Base-by-base conservation (phyloP, 768 basidiomycete species). In the Pleurotus giganteus region DNA sequence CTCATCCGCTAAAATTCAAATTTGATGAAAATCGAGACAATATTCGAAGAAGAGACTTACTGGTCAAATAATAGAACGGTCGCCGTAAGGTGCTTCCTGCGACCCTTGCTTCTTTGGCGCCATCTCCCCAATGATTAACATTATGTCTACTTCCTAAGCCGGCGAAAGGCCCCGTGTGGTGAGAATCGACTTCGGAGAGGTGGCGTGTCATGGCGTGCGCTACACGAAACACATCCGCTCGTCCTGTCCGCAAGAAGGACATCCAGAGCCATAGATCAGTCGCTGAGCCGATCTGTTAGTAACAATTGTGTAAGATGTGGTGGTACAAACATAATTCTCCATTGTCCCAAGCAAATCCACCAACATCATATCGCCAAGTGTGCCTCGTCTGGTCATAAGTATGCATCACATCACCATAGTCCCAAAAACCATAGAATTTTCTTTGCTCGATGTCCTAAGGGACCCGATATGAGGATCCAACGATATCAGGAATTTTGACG, bases 181-280 rank as follows among this genome's bases (percentile, higher is more conserved):
- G 71, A 24, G 67, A 69, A 55, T 72, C 71, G 42, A 71, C 69
- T 54, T 74, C 72, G 0, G 71, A 70, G 21, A 72, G 58, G 49
- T 72, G 71, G 2, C 70, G 65, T 8, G 72, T 74, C 70, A 74
- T 67, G 5, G 70, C 68, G 43, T 64, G 61, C 4, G 71, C 69
- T 28, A 72, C 67, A 8, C 65, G 63, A 60, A 67, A 74, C 2
- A 74, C 56, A 37, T 74, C 72, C 1, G 66, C 68, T 17, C 71
- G 58, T 3, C 72, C 72, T n/a, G 72, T 72, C 8, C 72, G 66
- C 45, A 74, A 43, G 61, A 74, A 74, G 0, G 70, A 71, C 59
- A 71, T 70, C 72, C 72, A 74, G 1, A 74, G 65, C 71, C 71
- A 72, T 3, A 71, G 63, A 44, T 74, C 72, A 7, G 70, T 66